Evolutionary conservation across 163 green algal genomes (phyloP), one percentile per base, ranked within the genome.

Genomic region (Scenedesmus sp.): DNA sequence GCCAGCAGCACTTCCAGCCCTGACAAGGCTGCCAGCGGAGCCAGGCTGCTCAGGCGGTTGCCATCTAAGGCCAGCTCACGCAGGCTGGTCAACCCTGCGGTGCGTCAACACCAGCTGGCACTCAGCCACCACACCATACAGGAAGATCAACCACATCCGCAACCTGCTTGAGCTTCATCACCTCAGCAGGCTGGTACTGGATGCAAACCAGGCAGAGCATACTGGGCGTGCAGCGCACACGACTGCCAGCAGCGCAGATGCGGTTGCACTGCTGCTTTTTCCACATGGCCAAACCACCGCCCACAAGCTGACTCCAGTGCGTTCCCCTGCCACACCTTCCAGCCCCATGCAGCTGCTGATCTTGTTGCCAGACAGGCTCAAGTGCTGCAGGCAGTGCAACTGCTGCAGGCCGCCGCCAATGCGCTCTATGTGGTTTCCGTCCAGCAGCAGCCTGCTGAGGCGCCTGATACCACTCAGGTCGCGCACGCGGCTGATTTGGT

Each of bases 331-430:
- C 59, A 12, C n/a, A 72, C 43, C 68, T 90, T 93, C 86, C 43
- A 94, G 78, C 2, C 91, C 93, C 49, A 40, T 83, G 51, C 85
- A 92, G 87, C 81, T 91, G 22, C 88, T 88, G 79, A 95, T 87
- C 79, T 33, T 76, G 92, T 95, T 95, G 51, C 83, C 18, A 18
- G 83, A 76, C n/a, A 95, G 82, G 85, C 88, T 90, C 46, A 96
- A 80, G 0, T 92, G 70, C 78, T 72, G 61, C 59, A 95, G 89
- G 82, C 85, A 86, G 13, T 24, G 53, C 56, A 95, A 76, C 3
- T 70, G 53, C 33, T n/a, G 15, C 51, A 96, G 89, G 0, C 93
- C 92, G 18, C 33, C 53, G 37, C 78, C 56, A 9, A 96, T 61
- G 16, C 73, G 40, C 78, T 94, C 89, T 5, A 96, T 84, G 46